These are phyloP conservation scores for Stagonosporopsis cucurbitacearum DNA, from an alignment of 2,329 filamentous ascomycete genomes.

Conservation along the genomic window DNA sequence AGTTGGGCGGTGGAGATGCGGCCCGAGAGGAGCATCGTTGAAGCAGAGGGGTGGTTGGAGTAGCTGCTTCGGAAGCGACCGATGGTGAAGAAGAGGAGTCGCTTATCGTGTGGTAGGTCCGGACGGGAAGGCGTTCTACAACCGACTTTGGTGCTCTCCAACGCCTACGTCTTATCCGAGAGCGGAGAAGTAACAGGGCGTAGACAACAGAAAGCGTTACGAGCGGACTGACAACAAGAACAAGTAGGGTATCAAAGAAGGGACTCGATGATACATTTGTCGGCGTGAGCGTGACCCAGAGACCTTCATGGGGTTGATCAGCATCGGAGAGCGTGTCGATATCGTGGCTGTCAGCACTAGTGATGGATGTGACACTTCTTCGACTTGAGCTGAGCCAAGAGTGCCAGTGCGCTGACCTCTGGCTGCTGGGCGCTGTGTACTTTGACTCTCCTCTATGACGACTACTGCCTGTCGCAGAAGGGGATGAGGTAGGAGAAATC, in stretches of 20 bases:
- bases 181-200: conserved; percentile 82
- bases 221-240: conserved; percentile 92
- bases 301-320: conserved; percentile 68
- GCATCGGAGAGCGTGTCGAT: conserved; percentile 27
- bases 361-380: conserved; percentile 30
- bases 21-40: conserved; percentile 52
- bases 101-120: conserved; percentile 89
- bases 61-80: conserved; percentile 69
- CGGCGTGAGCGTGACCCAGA: conserved; percentile 96
- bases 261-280: conserved; percentile 86
- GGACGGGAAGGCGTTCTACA: conserved; percentile 90
- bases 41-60: conserved; percentile 80
- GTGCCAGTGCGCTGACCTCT: conserved; percentile 34
- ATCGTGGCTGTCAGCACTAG: conserved; percentile 26
- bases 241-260: conserved; percentile 95
- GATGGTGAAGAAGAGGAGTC: conserved; percentile 60
- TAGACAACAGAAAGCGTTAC: conserved; percentile 94
- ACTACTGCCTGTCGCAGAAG: conserved; percentile 53
- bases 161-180: conserved; percentile 83
- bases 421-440: conserved; percentile 18
- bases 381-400: conserved; percentile 28
- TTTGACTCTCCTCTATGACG: background rate
- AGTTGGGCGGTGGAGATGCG: conserved; percentile 58
- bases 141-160: conserved; percentile 99
- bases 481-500: conserved; percentile 32